phyloP scores from a whole-genome alignment of 2,329 filamentous ascomycete genomes.

The Colletotrichum sp. region DNA sequence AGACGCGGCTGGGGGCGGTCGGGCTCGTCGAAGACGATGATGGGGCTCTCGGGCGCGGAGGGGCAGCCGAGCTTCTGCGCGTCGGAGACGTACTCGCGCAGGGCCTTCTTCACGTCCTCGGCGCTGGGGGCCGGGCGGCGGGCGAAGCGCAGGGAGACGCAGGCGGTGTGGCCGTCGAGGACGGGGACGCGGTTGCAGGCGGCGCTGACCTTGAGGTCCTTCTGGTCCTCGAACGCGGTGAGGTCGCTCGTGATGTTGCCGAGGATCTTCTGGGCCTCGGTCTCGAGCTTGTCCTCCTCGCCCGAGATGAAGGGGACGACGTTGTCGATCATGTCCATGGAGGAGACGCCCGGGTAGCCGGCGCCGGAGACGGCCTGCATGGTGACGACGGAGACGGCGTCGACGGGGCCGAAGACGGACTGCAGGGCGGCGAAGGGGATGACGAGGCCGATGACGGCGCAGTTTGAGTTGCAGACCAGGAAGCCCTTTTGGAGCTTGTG shows the following conservation, averaged over 20 bases:
- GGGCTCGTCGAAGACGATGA: slow-evolving; percentile 86
- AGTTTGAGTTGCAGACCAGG: slow-evolving; percentile 97
- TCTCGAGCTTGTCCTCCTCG: slow-evolving; percentile 96
- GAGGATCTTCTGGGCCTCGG: slow-evolving; percentile 93
- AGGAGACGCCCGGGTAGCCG: slow-evolving; percentile 87
- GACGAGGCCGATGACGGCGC: slow-evolving; percentile 94
- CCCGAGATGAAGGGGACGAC: slow-evolving; percentile 92
- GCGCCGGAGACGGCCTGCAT: slow-evolving; percentile 95
- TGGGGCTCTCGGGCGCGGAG: slow-evolving; percentile 81
- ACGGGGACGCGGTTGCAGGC: slow-evolving; percentile 96
- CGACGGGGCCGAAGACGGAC: slow-evolving; percentile 83
- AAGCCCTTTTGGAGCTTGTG: slow-evolving; percentile 82
- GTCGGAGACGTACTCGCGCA: slow-evolving; percentile 83
- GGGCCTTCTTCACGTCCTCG: slow-evolving; percentile 77
- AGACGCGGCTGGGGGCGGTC: slow-evolving; percentile 91
- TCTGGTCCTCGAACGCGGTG: slow-evolving; percentile 79
- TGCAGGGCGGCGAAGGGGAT: slow-evolving; percentile 93
- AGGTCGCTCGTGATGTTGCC: slow-evolving; percentile 73
- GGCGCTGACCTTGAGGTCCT: slow-evolving; percentile 76
- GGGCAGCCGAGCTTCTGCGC: slow-evolving; percentile 85
- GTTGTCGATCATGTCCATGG: slow-evolving; percentile 97
- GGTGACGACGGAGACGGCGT: slow-evolving; percentile 79
- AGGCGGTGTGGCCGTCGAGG: slow-evolving; percentile 94
- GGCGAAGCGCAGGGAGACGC: slow-evolving; percentile 84
- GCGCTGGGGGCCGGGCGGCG: slow-evolving; percentile 75